Conservation (phyloP, 345 rosid genomes). For the Eucalyptus curtisii region DNA sequence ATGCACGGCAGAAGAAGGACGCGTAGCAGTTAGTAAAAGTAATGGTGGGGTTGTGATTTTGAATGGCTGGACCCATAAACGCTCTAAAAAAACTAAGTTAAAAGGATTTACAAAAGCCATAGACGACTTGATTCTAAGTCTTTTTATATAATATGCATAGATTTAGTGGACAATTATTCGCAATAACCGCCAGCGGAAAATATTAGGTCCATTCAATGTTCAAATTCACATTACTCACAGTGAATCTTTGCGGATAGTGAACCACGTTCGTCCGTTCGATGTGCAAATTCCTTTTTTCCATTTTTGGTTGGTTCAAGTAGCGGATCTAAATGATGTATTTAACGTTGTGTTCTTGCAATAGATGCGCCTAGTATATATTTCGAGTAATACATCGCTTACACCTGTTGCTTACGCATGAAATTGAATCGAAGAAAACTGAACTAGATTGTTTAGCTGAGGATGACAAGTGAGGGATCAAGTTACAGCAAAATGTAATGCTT, state of each 20-base stretch:
- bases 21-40: not conserved
- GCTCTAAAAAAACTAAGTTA: not conserved
- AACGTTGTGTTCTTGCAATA: not conserved
- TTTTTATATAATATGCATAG: not conserved
- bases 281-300: not conserved
- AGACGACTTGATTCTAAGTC: not conserved
- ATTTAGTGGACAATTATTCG: not conserved
- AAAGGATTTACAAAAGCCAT: not conserved
- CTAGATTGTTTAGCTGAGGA: not conserved
- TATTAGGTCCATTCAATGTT: not conserved
- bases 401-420: not conserved
- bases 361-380: not conserved
- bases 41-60: not conserved
- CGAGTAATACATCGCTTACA: not conserved
- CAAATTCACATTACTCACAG: not conserved
- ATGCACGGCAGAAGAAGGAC: not conserved
- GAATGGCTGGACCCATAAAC: not conserved
- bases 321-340: not conserved
- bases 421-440: not conserved
- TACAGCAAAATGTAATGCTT: not conserved
- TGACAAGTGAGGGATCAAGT: not conserved
- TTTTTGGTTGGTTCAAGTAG: not conserved
- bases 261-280: not conserved
- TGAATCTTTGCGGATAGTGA: not conserved
- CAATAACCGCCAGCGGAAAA: not conserved